Evolutionary conservation across 805 yeast species (phyloP), one percentile per base, ranked within the genome.

Genomic region (Wickerhamomyces bovis): DNA sequence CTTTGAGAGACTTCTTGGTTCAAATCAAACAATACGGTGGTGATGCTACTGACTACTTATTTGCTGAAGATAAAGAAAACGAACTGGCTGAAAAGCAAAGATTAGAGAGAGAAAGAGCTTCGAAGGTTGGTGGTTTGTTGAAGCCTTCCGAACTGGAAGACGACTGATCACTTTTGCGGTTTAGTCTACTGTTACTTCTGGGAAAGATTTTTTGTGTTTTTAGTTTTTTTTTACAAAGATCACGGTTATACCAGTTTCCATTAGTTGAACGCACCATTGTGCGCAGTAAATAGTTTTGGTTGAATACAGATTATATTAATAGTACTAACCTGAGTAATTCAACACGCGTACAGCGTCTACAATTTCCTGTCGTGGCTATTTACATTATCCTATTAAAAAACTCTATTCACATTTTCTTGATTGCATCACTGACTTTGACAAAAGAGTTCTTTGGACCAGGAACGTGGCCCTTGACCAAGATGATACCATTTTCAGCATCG

Each of bases 11-110:
- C 69, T 94, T 94, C 78, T 76, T 94, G 64, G 95, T 94, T 39
- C 98, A 94, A 71, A 87, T 92, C 66, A 90, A 89, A 69, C 96
- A 92, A 68, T 80, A 78, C 61, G 99, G 98, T 50, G 98, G 98
- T 26, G 96, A 88, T 64, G 82, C 95, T 47, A 89, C 96, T 20
- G 97, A 90, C 64, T 94, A 94, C 64, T 73, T 92, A 64, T 92
- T 83, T 68, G 95, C 95, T 11, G 98, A 94, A 61, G 99, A 92
- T 62, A 85, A 82, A 62, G 96, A 89, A 65, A 72, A 72, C 43
- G 95, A 88, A 64, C 65, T 80, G 49, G 66, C 73, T 52, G 96
- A 87, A 65, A 83, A 81, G 63, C 76, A 73, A 53, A 78, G 75
- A 62, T 63, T 75, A 50, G 92, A 87, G 57, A 83, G 83, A 61